Percentiles rank a stretch among this genome's conserved stretches.
phyloP scores from a whole-genome alignment of 805 yeast species.

The Isabelozyma rhagii region DNA sequence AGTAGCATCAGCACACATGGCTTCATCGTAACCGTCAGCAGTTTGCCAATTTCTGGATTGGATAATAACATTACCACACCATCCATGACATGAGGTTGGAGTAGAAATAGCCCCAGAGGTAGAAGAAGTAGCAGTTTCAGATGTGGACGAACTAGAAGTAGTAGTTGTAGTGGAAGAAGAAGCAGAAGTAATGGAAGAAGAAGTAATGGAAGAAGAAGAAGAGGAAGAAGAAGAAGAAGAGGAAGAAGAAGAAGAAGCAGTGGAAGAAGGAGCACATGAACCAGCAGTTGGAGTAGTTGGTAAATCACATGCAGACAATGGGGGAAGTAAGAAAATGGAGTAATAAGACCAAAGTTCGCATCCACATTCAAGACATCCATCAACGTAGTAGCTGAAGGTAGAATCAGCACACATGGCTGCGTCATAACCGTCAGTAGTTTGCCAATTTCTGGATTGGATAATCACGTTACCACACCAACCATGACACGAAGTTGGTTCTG shows the following conservation, averaged over 20 bases:
- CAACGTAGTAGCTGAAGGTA: constrained; percentile 20
- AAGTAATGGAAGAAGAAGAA: not conserved
- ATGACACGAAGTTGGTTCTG: constrained; percentile 25
- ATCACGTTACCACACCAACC: constrained; percentile 14
- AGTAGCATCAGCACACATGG: constrained; percentile 19
- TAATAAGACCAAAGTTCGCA: constrained; percentile 39
- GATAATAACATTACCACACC: constrained; percentile 9
- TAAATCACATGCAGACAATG: constrained; percentile 27
- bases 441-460: not conserved
- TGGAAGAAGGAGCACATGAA: constrained; percentile 1
- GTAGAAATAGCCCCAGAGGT: constrained; percentile 23
- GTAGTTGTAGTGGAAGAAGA: not conserved
- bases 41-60: not conserved
- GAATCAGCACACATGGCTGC: constrained; percentile 19
- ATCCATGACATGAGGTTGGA: constrained; percentile 25
- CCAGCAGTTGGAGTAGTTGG: constrained; percentile 26
- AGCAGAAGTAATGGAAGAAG: not conserved
- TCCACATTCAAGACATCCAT: constrained; percentile 36
- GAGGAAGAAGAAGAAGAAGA: not conserved
- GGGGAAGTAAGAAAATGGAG: constrained; percentile 23
- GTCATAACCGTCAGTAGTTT: constrained; percentile 13
- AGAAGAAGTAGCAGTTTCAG: constrained; percentile 10
- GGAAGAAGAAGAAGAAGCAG: not conserved
- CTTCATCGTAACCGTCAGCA: constrained; percentile 14
- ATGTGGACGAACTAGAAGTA: not conserved